Percentiles rank a stretch among this genome's conserved stretches.
Conservation (phyloP, 2,329 filamentous ascomycete genomes). For the Pseudopyricularia javanii region DNA sequence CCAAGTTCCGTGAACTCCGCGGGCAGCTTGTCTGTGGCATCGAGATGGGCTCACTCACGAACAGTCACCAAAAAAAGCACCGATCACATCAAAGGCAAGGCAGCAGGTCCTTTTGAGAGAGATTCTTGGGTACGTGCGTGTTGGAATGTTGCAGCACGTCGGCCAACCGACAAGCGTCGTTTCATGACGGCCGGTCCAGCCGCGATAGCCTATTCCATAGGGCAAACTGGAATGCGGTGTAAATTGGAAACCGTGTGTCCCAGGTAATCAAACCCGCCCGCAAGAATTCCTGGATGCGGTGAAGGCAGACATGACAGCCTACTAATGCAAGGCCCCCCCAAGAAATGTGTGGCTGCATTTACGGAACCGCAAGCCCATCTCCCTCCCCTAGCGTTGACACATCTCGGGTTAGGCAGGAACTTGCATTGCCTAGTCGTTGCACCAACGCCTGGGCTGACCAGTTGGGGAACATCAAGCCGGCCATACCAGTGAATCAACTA, state of each 20-base stretch:
- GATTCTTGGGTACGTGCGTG: background rate
- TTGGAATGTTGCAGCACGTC: background rate
- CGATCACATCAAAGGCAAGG: background rate
- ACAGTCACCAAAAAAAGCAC: no score
- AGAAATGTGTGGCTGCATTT: background rate
- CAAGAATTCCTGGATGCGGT: background rate
- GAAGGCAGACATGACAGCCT: background rate
- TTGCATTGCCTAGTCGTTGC: background rate
- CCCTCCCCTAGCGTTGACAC: background rate
- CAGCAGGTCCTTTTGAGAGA: background rate
- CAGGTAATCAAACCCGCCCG: background rate
- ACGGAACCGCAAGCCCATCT: background rate
- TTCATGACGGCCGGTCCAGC: background rate
- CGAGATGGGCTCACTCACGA: no score
- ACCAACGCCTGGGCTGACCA: background rate
- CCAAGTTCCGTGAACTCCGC: no score
- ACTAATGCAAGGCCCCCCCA: background rate
- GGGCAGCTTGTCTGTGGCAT: no score
- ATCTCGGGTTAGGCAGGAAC: background rate
- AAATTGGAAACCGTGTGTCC: background rate
- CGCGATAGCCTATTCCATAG: background rate
- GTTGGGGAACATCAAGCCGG: background rate
- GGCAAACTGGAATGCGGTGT: background rate
- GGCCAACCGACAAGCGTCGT: background rate
- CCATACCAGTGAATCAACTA: background rate